Conservation (phyloP, 306 rosid genomes). For the Begonia masoniana region DNA sequence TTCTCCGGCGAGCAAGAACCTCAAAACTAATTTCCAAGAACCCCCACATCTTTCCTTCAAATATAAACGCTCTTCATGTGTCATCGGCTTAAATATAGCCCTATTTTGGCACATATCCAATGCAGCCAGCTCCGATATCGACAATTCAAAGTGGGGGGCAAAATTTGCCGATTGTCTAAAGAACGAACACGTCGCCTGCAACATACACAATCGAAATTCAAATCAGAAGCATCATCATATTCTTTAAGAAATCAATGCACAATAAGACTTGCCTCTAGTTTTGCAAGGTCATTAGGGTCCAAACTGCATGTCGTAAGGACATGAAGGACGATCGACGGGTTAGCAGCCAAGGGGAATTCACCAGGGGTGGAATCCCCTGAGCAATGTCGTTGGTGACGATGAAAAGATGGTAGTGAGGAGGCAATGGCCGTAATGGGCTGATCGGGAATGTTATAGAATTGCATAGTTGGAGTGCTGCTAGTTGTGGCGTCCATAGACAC, state of each 20-base stretch:
- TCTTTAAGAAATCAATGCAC: slow-evolving; percentile 9
- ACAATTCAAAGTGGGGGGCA: slow-evolving; percentile 61
- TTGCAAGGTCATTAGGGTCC: slow-evolving; percentile 93
- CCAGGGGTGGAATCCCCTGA: slow-evolving; percentile 71
- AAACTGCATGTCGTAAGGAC: slow-evolving; percentile 71
- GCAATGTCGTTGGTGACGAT: slow-evolving; percentile 75
- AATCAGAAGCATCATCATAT: slow-evolving; percentile 13
- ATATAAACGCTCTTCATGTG: slow-evolving; percentile 40
- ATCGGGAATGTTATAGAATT: no score
- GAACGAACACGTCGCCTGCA: slow-evolving; percentile 94
- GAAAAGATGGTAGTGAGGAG: slow-evolving; percentile 34
- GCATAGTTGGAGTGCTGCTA: slow-evolving; percentile 72
- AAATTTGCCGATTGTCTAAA: slow-evolving; percentile 83
- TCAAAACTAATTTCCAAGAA: slow-evolving; percentile 87
- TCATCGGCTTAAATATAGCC: slow-evolving; percentile 86
- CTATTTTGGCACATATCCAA: slow-evolving; percentile 86
- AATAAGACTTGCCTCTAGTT: slow-evolving; percentile 65
- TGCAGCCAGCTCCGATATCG: slow-evolving; percentile 85
- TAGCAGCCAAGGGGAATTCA: slow-evolving; percentile 91
- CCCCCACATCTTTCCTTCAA: slow-evolving; percentile 91
- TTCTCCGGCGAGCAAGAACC: slow-evolving; percentile 82
- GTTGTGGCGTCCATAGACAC: slow-evolving; percentile 99
- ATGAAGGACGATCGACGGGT: slow-evolving; percentile 87
- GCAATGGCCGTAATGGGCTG: slow-evolving; percentile 56
- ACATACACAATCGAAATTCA: slow-evolving; percentile 19